A percentile compares a stretch with the other conserved stretches of the same genome.
These are phyloP conservation scores for Chiua virens DNA, from an alignment of 768 basidiomycete species.

Conservation along the genomic window DNA sequence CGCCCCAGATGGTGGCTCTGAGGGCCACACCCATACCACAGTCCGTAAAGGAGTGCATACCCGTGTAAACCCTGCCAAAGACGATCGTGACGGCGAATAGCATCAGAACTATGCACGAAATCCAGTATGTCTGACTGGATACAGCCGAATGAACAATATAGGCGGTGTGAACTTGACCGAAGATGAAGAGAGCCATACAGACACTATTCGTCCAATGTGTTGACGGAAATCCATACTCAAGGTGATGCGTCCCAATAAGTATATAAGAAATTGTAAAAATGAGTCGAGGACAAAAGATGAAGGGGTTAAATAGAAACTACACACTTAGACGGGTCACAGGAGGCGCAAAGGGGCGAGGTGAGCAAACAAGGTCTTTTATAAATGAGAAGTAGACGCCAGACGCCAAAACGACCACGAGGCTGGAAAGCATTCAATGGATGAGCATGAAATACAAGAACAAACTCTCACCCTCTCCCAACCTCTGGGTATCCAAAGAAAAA, in stretches of 20 bases:
- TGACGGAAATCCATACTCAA: constrained; percentile 95
- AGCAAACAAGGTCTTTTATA: constrained; percentile 86
- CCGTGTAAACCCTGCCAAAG: constrained; percentile 79
- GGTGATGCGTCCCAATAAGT: constrained; percentile 79
- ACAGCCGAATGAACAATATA: constrained; percentile 39
- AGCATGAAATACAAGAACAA: background rate
- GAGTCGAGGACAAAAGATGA: background rate
- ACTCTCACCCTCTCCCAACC: constrained; percentile 69
- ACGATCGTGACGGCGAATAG: constrained; percentile 72
- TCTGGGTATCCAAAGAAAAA: constrained; percentile 86
- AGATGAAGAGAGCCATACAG: constrained; percentile 85
- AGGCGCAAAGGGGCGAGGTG: constrained; percentile 87
- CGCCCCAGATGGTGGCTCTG: constrained; percentile 64
- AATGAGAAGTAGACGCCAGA: constrained; percentile 85
- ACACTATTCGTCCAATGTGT: constrained; percentile 92
- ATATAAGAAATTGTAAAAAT: background rate
- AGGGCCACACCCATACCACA: constrained; percentile 62
- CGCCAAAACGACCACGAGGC: constrained; percentile 67
- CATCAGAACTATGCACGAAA: constrained; percentile 44
- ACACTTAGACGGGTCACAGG: constrained; percentile 88
- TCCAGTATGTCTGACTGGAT: constrained; percentile 44
- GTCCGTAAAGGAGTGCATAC: constrained; percentile 86
- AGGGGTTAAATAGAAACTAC: constrained; percentile 24
- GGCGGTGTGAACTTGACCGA: constrained; percentile 54
- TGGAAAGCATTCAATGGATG: constrained; percentile 24